Conservation (phyloP, 768 basidiomycete genomes). For the Tylopilus balloui region DNA sequence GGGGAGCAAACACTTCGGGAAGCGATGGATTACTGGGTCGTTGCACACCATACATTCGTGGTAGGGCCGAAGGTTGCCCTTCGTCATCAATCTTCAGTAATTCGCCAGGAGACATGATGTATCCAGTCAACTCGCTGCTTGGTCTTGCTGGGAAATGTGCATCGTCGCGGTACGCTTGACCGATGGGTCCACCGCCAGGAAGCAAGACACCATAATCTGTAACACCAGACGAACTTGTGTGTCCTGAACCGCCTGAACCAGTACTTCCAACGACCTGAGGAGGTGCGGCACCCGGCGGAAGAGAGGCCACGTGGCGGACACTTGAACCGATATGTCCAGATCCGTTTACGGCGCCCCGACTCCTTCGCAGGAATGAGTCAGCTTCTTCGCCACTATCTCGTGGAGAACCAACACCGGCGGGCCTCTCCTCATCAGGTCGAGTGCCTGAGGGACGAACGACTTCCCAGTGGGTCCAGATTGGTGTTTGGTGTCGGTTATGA, state of each 20-base stretch:
- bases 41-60: conserved; percentile 28
- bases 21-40: conserved; percentile 21
- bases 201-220: conserved; percentile 36
- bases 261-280: conserved; percentile 37
- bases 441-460: conserved; percentile 32
- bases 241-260: conserved; percentile 36
- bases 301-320: conserved; percentile 23
- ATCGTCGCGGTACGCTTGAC: conserved; percentile 29
- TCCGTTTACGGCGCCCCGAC: conserved; percentile 20
- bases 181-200: conserved; percentile 31
- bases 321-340: conserved; percentile 12
- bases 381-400: conserved; percentile 65
- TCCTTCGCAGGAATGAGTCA: conserved; percentile 56
- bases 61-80: conserved; percentile 22
- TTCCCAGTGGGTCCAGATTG: conserved; percentile 43
- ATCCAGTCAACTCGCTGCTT: conserved; percentile 32
- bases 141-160: conserved; percentile 21
- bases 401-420: conserved; percentile 63
- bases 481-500: conserved; percentile 21
- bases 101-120: conserved; percentile 36
- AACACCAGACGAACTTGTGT: conserved; percentile 36
- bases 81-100: conserved; percentile 35
- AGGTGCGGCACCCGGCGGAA: conserved; percentile 33
- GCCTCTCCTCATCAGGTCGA: conserved; percentile 29
- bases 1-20: conserved; percentile 31